A percentile compares a stretch with the other conserved stretches of the same genome.
Conservation (phyloP, 2,329 filamentous ascomycete species). For the Pezicula radicicola region DNA sequence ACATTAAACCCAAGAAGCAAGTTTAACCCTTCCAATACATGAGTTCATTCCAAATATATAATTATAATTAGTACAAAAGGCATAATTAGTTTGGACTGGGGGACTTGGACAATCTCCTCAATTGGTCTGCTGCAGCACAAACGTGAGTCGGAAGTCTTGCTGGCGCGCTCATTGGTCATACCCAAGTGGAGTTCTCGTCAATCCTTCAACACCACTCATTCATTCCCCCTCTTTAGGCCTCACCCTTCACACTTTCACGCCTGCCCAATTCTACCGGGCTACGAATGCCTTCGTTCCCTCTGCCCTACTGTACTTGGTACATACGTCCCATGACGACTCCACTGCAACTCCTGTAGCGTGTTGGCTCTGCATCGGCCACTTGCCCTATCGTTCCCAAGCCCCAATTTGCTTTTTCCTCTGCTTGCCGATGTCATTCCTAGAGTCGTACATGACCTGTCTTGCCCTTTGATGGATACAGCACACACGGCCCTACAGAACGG, state of each 20-base stretch:
- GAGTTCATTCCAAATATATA: not conserved
- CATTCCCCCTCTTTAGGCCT: slow-evolving; percentile 14
- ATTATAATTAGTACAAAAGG: not conserved
- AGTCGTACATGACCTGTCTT: slow-evolving; percentile 27
- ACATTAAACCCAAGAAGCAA: slow-evolving; percentile 1
- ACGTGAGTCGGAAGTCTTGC: slow-evolving; percentile 5
- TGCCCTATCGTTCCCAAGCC: slow-evolving; percentile 22
- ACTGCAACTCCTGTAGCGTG: slow-evolving; percentile 21
- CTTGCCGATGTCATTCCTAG: slow-evolving; percentile 19
- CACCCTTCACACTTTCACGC: not conserved
- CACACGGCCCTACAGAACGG: slow-evolving; percentile 26
- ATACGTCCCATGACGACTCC: slow-evolving; percentile 20
- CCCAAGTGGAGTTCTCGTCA: slow-evolving; percentile 6
- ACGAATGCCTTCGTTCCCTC: slow-evolving; percentile 8
- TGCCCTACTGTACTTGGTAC: slow-evolving; percentile 7
- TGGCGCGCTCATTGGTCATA: slow-evolving; percentile 13
- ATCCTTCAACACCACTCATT: slow-evolving; percentile 11
- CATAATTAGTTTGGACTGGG: slow-evolving; percentile 15
- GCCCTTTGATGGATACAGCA: slow-evolving; percentile 27
- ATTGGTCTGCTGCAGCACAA: slow-evolving; percentile 18
- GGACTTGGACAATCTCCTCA: slow-evolving; percentile 8
- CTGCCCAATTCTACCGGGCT: not conserved
- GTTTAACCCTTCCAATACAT: not conserved
- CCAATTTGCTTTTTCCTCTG: slow-evolving; percentile 22
- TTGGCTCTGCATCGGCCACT: slow-evolving; percentile 28